phyloP scores from a whole-genome alignment of 1,139 yeast genomes.

The Candida tetrigidarum region DNA sequence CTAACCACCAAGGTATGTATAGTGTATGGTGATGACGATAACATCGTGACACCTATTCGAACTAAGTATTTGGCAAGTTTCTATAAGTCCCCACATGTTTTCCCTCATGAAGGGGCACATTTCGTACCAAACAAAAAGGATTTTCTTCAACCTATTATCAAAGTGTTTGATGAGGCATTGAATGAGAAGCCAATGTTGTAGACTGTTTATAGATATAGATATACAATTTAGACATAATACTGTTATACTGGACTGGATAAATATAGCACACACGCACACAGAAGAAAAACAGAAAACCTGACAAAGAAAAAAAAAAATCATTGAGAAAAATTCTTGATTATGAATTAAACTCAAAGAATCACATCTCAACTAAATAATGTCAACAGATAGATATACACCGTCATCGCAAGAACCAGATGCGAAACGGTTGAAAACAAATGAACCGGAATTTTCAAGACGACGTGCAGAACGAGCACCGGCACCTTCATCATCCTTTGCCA shows the following conservation, averaged over 20 bases:
- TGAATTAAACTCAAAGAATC: background rate
- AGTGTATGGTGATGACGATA: slow-evolving; percentile 38
- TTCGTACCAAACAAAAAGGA: slow-evolving; percentile 33
- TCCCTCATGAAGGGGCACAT: slow-evolving; percentile 45
- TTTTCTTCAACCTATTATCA: slow-evolving; percentile 32
- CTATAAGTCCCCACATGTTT: slow-evolving; percentile 22
- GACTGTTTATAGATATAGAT: slow-evolving; percentile 2
- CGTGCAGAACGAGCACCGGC: slow-evolving; percentile 8
- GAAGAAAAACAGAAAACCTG: background rate
- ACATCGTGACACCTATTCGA: slow-evolving; percentile 38
- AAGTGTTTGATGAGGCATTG: slow-evolving; percentile 23
- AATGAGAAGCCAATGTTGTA: slow-evolving; percentile 22
- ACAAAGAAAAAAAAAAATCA: background rate
- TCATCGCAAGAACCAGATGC: slow-evolving; percentile 5
- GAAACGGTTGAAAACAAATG: slow-evolving; percentile 14
- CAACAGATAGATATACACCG: slow-evolving; percentile 7
- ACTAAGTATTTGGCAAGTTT: slow-evolving; percentile 28
- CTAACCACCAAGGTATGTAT: slow-evolving; percentile 29
- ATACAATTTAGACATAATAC: background rate
- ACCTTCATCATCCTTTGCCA: slow-evolving; percentile 30
- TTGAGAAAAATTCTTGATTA: background rate
- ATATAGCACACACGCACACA: too few relatives aligned
- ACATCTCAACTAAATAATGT: background rate
- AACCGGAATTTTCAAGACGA: slow-evolving; percentile 29
- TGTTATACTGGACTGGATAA: too few relatives aligned